Conservation (phyloP, 2,329 filamentous ascomycete genomes). For the Lachnellula cervina region DNA sequence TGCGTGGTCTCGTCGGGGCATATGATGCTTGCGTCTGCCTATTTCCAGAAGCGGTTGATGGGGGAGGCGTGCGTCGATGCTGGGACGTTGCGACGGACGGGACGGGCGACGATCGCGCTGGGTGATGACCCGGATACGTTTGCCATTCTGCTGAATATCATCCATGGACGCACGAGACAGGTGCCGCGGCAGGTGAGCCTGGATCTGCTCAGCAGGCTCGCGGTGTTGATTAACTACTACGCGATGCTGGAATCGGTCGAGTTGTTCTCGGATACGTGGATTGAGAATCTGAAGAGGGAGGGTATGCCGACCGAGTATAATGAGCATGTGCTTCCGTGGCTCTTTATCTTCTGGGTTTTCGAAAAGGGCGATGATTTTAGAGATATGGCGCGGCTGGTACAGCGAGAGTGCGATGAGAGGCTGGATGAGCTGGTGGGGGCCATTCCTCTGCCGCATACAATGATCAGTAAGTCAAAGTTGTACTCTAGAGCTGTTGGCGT, state of each 20-base stretch:
- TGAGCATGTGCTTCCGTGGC: conserved; percentile 14
- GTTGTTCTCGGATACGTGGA: conserved; percentile 39
- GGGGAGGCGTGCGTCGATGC: conserved; percentile 11
- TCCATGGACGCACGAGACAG: conserved; percentile 39
- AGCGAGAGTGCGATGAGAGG: conserved; percentile 19
- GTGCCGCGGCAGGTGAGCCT: conserved; percentile 37
- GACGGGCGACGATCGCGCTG: conserved; percentile 15
- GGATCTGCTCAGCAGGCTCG: conserved; percentile 41
- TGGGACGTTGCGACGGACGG: conserved; percentile 5
- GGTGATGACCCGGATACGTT: conserved; percentile 35
- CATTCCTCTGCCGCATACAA: conserved; percentile 6
- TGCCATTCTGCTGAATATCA: conserved; percentile 39
- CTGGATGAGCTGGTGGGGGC: conserved; percentile 12
- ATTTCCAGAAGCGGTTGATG: conserved; percentile 15
- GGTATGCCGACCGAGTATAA: conserved; percentile 17
- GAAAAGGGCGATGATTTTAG: conserved; percentile 16
- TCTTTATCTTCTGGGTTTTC: conserved; percentile 23
- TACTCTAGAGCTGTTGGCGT: neutral
- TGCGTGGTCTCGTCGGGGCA: conserved; percentile 22
- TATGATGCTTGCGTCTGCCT: conserved; percentile 20
- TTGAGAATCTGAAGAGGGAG: conserved; percentile 26
- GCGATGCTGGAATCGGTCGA: conserved; percentile 40
- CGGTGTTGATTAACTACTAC: conserved; percentile 40
- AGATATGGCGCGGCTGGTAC: conserved; percentile 17
- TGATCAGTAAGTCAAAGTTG: neutral